phyloP scores from a whole-genome alignment of 2,329 filamentous ascomycete species.

The Fusarium citri region DNA sequence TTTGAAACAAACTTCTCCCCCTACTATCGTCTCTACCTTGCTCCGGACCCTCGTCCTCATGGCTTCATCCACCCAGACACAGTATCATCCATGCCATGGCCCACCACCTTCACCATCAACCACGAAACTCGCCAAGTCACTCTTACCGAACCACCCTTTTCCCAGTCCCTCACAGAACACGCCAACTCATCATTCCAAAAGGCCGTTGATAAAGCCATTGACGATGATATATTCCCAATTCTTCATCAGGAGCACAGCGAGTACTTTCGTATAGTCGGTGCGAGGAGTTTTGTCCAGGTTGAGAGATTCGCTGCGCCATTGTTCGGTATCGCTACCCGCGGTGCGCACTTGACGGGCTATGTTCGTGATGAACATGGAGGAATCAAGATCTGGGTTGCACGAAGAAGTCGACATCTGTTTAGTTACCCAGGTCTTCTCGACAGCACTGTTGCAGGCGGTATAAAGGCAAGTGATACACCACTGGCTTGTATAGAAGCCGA shows the following conservation, averaged over 20 bases:
- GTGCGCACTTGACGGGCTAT: conserved; percentile 75
- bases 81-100: conserved; percentile 61
- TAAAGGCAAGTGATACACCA: conserved; percentile 73
- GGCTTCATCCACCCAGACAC: conserved; percentile 62
- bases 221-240: conserved; percentile 53
- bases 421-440: conserved; percentile 82
- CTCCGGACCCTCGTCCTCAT: conserved; percentile 59
- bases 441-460: conserved; percentile 83
- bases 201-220: conserved; percentile 54
- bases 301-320: conserved; percentile 72
- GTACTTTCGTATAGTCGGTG: conserved; percentile 55
- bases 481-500: conserved; percentile 78
- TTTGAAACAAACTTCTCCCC: conserved; percentile 52
- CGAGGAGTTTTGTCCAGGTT: conserved; percentile 56
- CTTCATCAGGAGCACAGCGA: conserved; percentile 57
- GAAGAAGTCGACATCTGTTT: conserved; percentile 72
- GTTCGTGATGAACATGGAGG: conserved; percentile 53
- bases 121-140: conserved; percentile 50
- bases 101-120: conserved; percentile 52
- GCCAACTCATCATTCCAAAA: conserved; percentile 55
- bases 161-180: conserved; percentile 43
- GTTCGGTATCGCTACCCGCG: conserved; percentile 75
- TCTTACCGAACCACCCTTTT: conserved; percentile 45
- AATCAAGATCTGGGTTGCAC: conserved; percentile 78
- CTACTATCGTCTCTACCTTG: conserved; percentile 61